These are phyloP conservation scores for Ensete glaucum DNA, from an alignment of 176 grass and related monocot genomes.

Conservation along the genomic window DNA sequence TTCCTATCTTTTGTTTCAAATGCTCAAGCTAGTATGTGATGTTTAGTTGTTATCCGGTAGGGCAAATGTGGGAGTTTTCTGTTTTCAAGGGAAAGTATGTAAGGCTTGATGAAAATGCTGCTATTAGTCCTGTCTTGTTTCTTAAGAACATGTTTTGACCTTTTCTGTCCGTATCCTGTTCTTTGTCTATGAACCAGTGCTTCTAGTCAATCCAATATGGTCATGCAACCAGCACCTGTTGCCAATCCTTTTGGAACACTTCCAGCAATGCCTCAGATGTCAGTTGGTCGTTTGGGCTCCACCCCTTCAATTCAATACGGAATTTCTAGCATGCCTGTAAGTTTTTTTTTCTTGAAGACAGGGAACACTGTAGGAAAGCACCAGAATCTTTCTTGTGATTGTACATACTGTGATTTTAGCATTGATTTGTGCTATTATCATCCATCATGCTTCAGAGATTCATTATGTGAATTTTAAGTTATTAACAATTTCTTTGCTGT, in stretches of 20 bases:
- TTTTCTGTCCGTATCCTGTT: constrained; percentile 12
- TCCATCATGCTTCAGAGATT: not conserved
- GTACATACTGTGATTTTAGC: not conserved
- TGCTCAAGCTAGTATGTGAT: too few relatives aligned
- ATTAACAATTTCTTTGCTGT: constrained; percentile 4
- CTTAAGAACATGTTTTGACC: constrained; percentile 4
- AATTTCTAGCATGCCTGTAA: constrained; percentile 91
- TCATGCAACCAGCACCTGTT: constrained; percentile 58
- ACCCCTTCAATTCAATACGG: constrained; percentile 90
- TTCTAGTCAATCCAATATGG: constrained; percentile 51
- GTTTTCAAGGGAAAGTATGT: too few relatives aligned
- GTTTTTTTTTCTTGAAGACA: not conserved
- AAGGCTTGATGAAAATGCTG: too few relatives aligned
- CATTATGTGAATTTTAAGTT: too few relatives aligned
- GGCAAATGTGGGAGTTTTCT: too few relatives aligned
- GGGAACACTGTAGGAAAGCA: too few relatives aligned
- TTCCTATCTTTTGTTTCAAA: too few relatives aligned
- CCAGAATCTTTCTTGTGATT: not conserved
- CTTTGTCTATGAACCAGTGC: constrained; percentile 33
- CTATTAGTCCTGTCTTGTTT: not conserved
- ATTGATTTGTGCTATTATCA: not conserved
- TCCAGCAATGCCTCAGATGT: constrained; percentile 93
- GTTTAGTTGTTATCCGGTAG: too few relatives aligned
- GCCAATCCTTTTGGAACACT: constrained; percentile 82
- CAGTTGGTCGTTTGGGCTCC: constrained; percentile 67